phyloP scores from a whole-genome alignment of 2,329 filamentous ascomycete genomes.

The Calonectria ilicicola region DNA sequence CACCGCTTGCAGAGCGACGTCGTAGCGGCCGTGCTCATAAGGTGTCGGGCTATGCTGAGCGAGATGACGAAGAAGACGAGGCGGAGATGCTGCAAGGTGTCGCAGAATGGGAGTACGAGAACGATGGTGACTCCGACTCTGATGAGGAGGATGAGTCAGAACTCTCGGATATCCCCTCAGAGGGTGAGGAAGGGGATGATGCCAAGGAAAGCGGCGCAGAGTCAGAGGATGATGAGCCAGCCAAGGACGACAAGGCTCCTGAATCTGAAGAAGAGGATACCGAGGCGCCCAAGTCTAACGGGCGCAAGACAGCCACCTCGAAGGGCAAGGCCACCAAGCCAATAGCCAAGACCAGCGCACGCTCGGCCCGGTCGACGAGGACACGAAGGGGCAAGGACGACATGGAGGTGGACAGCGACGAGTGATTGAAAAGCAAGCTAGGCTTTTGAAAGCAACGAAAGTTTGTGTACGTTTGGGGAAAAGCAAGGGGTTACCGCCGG shows the following conservation, averaged over 20 bases:
- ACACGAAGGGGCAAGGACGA: conserved; percentile 45
- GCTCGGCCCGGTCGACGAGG: conserved; percentile 41
- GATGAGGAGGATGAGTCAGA: conserved; percentile 31
- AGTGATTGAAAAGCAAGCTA: conserved; percentile 30
- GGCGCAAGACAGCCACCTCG: conserved; percentile 33
- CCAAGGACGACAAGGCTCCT: conserved; percentile 29
- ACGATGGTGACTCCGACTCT: conserved; percentile 28
- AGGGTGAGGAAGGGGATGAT: conserved; percentile 27
- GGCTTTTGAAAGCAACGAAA: not conserved
- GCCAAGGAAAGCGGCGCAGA: conserved; percentile 24
- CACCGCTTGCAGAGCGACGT: conserved; percentile 61
- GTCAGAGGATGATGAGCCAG: conserved; percentile 18
- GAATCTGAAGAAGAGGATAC: conserved; percentile 34
- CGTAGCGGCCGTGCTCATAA: conserved; percentile 66
- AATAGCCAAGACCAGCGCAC: conserved; percentile 41
- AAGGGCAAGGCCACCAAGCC: conserved; percentile 41
- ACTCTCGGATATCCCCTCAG: conserved; percentile 36
- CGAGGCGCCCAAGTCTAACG: conserved; percentile 40
- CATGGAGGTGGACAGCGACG: conserved; percentile 52
- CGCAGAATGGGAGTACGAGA: conserved; percentile 67
- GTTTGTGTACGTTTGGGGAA: conserved; percentile 7
- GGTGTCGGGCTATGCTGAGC: conserved; percentile 65
- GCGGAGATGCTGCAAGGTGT: conserved; percentile 73
- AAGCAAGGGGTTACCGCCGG: conserved; percentile 7
- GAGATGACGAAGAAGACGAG: conserved; percentile 69